Evolutionary conservation across 371 early-diverging fungal genomes (phyloP), one percentile per base, ranked within the genome.

Genomic region (Mycotypha africana): DNA sequence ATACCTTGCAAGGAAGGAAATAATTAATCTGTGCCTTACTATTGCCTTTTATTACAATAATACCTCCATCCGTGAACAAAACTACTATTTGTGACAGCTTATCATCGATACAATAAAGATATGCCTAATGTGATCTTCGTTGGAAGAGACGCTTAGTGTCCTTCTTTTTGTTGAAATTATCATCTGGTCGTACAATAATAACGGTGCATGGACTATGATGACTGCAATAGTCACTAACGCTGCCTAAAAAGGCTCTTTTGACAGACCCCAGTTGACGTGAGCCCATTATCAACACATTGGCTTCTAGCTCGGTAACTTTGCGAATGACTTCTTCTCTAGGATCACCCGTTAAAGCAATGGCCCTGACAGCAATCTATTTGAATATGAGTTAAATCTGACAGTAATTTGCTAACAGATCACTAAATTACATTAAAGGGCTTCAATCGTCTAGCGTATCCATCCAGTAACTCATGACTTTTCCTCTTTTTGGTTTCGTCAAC

Each of bases 291-390:
- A 76, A 38, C 7, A 53, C 46, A 47, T 74, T 69, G 1, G 74
- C 76, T 6, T 66, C 47, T 9, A 76, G 23, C 37, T 70, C 73
- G 1, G 36, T 40, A 8, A 52, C 56, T 37, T 74, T 68, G 3
- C 67, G 53, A 16, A 74, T 44, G 28, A 77, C 56, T 45, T 76
- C 76, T 8, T 60, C 52, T 17, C 61, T 60, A 8, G 71, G 56
- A 26, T 76, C 71, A 36, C 70, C 74, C 23, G 51, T 16, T 41
- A 68, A 49, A 12, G 65, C 62, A 49, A 71, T 65, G 10, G 70
- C 73, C 47, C 66, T 58, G 11, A 55, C 55, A 12, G 62, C 69
- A 37, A 59, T 47, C 65, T 65, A 55, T 37, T 7, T 0, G 30
- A 4, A 1, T 28, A 28, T 28, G 11, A n/a, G n/a, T n/a, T n/a